Conservation (phyloP, 768 basidiomycete species). For the Pulveroboletus sp. region DNA sequence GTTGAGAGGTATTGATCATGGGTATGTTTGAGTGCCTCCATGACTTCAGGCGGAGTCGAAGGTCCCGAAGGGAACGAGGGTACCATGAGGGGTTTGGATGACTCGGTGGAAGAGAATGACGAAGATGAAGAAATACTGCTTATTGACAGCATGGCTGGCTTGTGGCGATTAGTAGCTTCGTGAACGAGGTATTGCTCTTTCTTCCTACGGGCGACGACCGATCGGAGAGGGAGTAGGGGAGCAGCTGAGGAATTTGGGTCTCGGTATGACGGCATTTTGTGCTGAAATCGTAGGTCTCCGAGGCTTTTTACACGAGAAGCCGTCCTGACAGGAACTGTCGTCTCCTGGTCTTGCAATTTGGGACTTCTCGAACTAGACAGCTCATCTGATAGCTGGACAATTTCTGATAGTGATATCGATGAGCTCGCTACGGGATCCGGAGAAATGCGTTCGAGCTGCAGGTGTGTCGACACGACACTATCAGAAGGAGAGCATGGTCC, state of each 20-base stretch:
- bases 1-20: conserved; percentile 91
- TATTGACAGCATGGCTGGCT: conserved; percentile 44
- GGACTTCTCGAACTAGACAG: conserved; percentile 32
- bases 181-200: conserved; percentile 38
- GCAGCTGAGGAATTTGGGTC: conserved; percentile 35
- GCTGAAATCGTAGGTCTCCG: conserved; percentile 42
- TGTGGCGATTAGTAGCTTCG: conserved; percentile 39
- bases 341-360: conserved; percentile 22
- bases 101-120: conserved; percentile 61
- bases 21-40: conserved; percentile 73
- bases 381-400: conserved; percentile 6
- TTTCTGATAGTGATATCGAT: conserved; percentile 7
- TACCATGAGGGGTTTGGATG: conserved; percentile 39
- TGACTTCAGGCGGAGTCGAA: conserved; percentile 60
- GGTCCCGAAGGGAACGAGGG: conserved; percentile 68
- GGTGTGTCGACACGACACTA: conserved; percentile 12
- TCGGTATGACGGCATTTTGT: conserved; percentile 29
- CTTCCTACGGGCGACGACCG: conserved; percentile 25
- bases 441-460: conserved; percentile 14
- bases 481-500: conserved; percentile 30
- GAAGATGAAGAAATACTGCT: conserved; percentile 74
- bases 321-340: conserved; percentile 20
- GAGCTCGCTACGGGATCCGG: conserved; percentile 13
- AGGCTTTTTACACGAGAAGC: conserved; percentile 49
- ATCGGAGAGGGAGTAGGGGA: conserved; percentile 34